Evolutionary conservation across 108 stramenopile genomes (phyloP).

Genomic region (Fragilaria crotonensis): DNA sequence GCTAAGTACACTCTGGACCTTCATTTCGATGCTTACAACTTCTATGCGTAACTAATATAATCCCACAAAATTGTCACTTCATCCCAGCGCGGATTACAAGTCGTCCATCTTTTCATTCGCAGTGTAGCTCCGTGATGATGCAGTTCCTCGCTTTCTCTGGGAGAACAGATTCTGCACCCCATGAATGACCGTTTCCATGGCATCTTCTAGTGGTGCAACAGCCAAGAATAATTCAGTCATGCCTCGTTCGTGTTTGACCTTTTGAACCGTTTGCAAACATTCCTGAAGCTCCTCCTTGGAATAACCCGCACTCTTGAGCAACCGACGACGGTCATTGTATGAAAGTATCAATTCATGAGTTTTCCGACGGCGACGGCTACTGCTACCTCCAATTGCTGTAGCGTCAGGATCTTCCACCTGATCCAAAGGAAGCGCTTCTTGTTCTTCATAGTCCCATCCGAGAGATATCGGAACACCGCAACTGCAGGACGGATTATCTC

Average conservation of each 20-base stretch:
- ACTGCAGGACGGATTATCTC: constrained; percentile 57
- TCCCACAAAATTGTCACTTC: too few species aligned
- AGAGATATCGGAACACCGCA: constrained; percentile 50
- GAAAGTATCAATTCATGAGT: constrained; percentile 31
- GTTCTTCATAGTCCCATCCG: constrained; percentile 46
- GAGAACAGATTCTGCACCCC: constrained; percentile 9
- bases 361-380: constrained; percentile 7
- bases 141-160: too few species aligned
- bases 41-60: too few species aligned
- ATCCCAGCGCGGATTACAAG: too few species aligned
- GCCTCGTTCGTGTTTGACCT: constrained; percentile 31
- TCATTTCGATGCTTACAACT: too few species aligned
- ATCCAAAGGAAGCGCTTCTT: constrained; percentile 12
- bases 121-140: too few species aligned
- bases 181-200: constrained; percentile 18
- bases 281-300: constrained; percentile 21
- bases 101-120: too few species aligned
- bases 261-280: constrained; percentile 34
- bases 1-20: too few species aligned
- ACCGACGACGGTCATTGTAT: constrained; percentile 26
- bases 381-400: background rate
- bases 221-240: constrained; percentile 32
- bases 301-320: constrained; percentile 42
- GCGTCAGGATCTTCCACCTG: constrained; percentile 27
- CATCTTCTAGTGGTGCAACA: constrained; percentile 20